These are phyloP conservation scores for Coemansia sp. DNA, from an alignment of 192 early-diverging fungal species.

Conservation along the genomic window DNA sequence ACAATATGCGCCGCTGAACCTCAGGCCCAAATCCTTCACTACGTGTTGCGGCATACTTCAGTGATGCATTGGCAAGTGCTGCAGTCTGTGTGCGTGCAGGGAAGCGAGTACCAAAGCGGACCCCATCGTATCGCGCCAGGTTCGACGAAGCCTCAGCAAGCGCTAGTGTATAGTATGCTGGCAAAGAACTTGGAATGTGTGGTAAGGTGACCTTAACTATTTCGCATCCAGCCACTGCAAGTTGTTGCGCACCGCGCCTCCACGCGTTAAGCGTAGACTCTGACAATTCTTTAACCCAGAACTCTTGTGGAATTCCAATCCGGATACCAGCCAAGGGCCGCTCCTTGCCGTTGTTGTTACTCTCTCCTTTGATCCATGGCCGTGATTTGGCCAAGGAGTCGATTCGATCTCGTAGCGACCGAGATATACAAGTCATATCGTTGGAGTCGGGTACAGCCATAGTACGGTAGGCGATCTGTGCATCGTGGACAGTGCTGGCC, in stretches of 20 bases:
- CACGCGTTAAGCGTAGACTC: slow-evolving; percentile 57
- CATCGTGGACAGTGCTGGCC: slow-evolving; percentile 59
- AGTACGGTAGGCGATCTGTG: slow-evolving; percentile 9
- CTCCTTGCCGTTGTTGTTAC: neutral
- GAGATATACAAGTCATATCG: slow-evolving; percentile 61
- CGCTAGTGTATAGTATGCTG: slow-evolving; percentile 86
- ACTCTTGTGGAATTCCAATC: slow-evolving; percentile 70
- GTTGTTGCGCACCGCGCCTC: slow-evolving; percentile 55
- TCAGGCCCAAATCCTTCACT: slow-evolving; percentile 74
- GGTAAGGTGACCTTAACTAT: slow-evolving; percentile 72
- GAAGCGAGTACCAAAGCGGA: slow-evolving; percentile 69
- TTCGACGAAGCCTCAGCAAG: slow-evolving; percentile 92
- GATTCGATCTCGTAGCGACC: slow-evolving; percentile 38
- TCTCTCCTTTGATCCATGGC: slow-evolving; percentile 5
- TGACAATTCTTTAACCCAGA: slow-evolving; percentile 73
- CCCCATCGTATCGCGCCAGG: slow-evolving; percentile 82
- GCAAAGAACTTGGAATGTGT: slow-evolving; percentile 66
- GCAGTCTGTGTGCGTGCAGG: neutral
- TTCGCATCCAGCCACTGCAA: slow-evolving; percentile 64
- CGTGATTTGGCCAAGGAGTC: slow-evolving; percentile 7
- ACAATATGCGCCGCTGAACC: slow-evolving; percentile 77
- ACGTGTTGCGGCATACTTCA: slow-evolving; percentile 62
- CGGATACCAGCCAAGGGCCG: slow-evolving; percentile 51
- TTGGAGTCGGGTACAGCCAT: slow-evolving; percentile 24
- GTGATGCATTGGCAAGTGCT: slow-evolving; percentile 19